A percentile compares a stretch with the other conserved stretches of the same genome.
Conservation (phyloP, 306 rosid species). For the Cercis canadensis region DNA sequence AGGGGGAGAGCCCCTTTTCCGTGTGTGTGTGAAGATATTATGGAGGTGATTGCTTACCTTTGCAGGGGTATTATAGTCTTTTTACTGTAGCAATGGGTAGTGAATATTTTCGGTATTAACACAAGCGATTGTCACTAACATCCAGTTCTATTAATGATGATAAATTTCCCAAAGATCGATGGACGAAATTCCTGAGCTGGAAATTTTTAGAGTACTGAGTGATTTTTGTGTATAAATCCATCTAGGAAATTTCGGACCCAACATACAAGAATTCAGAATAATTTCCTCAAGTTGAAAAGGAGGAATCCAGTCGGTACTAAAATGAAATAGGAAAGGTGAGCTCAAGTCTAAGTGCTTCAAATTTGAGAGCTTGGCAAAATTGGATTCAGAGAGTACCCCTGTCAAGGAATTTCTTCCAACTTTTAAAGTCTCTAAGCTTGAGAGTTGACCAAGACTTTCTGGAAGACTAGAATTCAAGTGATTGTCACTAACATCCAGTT, state of each 20-base stretch:
- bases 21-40: too few species aligned
- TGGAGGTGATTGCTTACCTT: too few species aligned
- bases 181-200: too few species aligned
- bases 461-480: conserved; percentile 6
- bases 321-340: background rate
- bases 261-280: background rate
- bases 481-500: background rate
- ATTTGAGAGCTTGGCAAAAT: conserved; percentile 18
- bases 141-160: too few species aligned
- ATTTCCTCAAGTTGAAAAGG: conserved; percentile 1
- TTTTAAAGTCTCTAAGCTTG: background rate
- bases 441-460: conserved; percentile 24
- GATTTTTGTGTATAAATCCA: conserved; percentile 31
- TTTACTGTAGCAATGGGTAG: too few species aligned
- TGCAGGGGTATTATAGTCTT: too few species aligned
- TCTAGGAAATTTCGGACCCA: conserved; percentile 34
- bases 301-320: conserved; percentile 26
- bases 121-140: too few species aligned
- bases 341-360: background rate
- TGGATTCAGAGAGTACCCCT: conserved; percentile 8
- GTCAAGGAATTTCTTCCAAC: background rate
- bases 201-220: background rate
- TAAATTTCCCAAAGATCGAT: too few species aligned
- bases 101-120: too few species aligned
- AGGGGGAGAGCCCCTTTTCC: too few species aligned